Conservation (phyloP, 1,139 yeast species). For the Suhomyces ambrosiae region DNA sequence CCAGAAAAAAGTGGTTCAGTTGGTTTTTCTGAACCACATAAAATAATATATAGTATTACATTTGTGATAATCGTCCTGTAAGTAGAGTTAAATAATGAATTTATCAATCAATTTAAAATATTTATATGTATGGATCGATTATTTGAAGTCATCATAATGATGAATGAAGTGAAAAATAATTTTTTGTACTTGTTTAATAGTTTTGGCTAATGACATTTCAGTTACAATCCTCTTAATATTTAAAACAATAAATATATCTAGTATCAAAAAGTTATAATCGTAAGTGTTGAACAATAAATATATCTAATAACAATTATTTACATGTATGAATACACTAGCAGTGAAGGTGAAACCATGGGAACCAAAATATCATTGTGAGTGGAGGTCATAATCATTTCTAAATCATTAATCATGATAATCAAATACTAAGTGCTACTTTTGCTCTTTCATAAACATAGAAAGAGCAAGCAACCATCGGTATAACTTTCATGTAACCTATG, state of each 20-base stretch:
- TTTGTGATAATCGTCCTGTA: slow-evolving; percentile 5
- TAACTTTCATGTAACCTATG: slow-evolving; percentile 91
- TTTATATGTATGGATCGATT: too few species aligned
- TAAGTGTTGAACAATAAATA: too few species aligned
- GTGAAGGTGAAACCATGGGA: neutral
- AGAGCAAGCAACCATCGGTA: slow-evolving; percentile 97
- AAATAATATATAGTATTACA: too few species aligned
- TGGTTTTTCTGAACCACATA: slow-evolving; percentile 50
- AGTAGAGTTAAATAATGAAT: slow-evolving; percentile 3
- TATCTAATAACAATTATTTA: slow-evolving; percentile 7
- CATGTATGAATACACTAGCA: slow-evolving; percentile 5
- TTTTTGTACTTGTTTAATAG: too few species aligned
- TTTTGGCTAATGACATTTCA: too few species aligned
- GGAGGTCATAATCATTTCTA: slow-evolving; percentile 4
- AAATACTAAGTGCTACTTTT: slow-evolving; percentile 66
- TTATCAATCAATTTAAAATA: too few species aligned
- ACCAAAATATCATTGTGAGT: neutral
- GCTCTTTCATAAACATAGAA: slow-evolving; percentile 91
- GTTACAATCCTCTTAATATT: too few species aligned
- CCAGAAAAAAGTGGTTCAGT: slow-evolving; percentile 60
- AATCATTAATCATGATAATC: slow-evolving; percentile 8
- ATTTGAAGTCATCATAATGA: too few species aligned
- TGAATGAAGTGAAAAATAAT: too few species aligned
- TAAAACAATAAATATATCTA: slow-evolving; percentile 9
- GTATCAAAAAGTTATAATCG: too few species aligned